These are phyloP conservation scores for Vigna reflexopilosa DNA, from an alignment of 306 rosid genomes.

Conservation along the genomic window DNA sequence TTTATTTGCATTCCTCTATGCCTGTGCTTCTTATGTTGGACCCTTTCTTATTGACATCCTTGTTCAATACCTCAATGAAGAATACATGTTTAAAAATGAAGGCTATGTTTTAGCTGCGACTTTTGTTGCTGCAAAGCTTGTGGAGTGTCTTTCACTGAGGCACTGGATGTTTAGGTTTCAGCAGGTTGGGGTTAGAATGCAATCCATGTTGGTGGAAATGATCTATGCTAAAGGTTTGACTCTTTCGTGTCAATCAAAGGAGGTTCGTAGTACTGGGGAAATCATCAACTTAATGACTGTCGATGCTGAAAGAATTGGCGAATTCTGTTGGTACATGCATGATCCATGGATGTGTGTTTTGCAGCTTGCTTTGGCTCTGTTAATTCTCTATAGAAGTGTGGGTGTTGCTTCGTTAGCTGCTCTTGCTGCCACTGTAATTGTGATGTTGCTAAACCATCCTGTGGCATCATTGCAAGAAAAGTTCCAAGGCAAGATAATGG, in stretches of 20 bases:
- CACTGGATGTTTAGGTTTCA: slow-evolving; percentile 74
- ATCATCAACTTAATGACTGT: slow-evolving; percentile 84
- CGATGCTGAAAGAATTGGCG: slow-evolving; percentile 83
- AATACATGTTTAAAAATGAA: slow-evolving; percentile 53
- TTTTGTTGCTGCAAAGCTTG: slow-evolving; percentile 71
- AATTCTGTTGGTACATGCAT: slow-evolving; percentile 75
- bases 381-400: slow-evolving; percentile 72
- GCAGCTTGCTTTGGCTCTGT: slow-evolving; percentile 71
- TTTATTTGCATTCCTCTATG: slow-evolving; percentile 46
- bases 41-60: slow-evolving; percentile 77
- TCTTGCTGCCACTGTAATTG: slow-evolving; percentile 63
- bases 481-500: slow-evolving; percentile 82
- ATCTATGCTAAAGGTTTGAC: slow-evolving; percentile 77
- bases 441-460: slow-evolving; percentile 79
- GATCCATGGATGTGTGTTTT: slow-evolving; percentile 71
- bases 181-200: slow-evolving; percentile 66
- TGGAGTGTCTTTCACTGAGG: slow-evolving; percentile 72
- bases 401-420: slow-evolving; percentile 80
- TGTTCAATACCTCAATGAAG: slow-evolving; percentile 77
- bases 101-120: slow-evolving; percentile 65
- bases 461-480: slow-evolving; percentile 68
- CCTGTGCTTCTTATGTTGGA: slow-evolving; percentile 77
- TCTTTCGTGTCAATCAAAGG: slow-evolving; percentile 71
- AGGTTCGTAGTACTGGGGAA: slow-evolving; percentile 68
- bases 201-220: slow-evolving; percentile 63